Base-by-base conservation (phyloP, 495 filamentous ascomycete species). In the Penicillium antarcticum region DNA sequence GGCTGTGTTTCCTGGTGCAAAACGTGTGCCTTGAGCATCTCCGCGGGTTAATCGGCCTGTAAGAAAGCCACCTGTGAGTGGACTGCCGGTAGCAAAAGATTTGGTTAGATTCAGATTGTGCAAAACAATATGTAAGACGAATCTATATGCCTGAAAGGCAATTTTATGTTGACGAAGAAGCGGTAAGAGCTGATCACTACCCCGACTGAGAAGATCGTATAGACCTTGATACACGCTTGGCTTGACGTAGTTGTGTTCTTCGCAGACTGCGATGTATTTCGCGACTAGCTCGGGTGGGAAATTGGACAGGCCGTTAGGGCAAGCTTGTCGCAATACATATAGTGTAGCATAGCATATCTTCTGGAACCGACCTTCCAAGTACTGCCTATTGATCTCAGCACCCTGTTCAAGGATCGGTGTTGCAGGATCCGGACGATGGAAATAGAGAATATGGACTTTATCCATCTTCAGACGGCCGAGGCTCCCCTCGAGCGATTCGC, bases 111-210 rank as follows among this genome's bases (percentile, higher is more conserved):
- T 24, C 43, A 9, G 21, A 44, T 23, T 26, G 10, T 35, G 32
- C 26, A 16, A 17, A 16, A 31, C 21, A 23, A 23, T 23, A 23
- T 23, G 21, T 33, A 49, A 11, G 40, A 13, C 42, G 10, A 24
- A 56, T 32, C 60, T 72, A 58, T 69, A 81, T 17, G 69, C 71
- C 53, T 79, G 75, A 52, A 77, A 78, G 1, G 73, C 66, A 14
- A 83, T 79, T 4, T 67, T 71, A 60, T 81, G 73, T 42, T 80
- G 55, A 13, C 78, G 63, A 18, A 84, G 57, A 33, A 75, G 71
- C 8, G 80, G 79, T 29, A 83, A 65, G n/a, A 83, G 62, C 7
- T 58, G 56, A 54, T 83, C 80, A 8, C 53, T 55, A 18, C 62
- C 61, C 6, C 74, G 71, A 8, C 59, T 58, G 2, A 76, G 38